Base-by-base conservation (phyloP, 2,329 filamentous ascomycete species). In the Aspergillus jensenii region DNA sequence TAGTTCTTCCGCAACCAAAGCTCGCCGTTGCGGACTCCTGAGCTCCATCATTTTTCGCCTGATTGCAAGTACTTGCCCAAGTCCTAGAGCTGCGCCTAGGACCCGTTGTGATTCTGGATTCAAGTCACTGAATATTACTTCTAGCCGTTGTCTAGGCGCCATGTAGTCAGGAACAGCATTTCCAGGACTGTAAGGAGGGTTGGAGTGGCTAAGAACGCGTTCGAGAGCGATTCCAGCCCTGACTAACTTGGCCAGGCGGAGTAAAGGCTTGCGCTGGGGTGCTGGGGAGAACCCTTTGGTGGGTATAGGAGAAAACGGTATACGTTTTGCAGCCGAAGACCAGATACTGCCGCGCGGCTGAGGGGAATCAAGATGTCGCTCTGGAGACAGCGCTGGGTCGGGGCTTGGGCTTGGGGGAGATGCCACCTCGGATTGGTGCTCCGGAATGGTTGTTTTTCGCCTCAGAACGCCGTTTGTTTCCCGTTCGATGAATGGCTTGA, bases 31-130 rank as follows among this genome's bases (percentile, higher is more conserved):
- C 7, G 53, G 27, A 44, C 44, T 52, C 44, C 58, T 58, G 43
- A 53, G 35, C 47, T 63, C 61, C 35, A 58, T 51, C 39, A 63
- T 52, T 52, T 63, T 65, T 45, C 71, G 71, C 45, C 70, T 67
- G 60, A 71, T 77, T 11, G 74, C 76, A 52, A 79, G 68, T 55
- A 76, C 69, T 59, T 79, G 76, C 8, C 75, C 78, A 61, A 80
- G 72, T 9, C 72, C 67, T 45, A 79, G 65, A 27, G 74, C 76
- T 46, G 73, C 74, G 58, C 73, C 69, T 55, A 80, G 57, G 59
- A 78, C 74, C 60, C 74, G 69, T 62, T 73, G 69, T 19, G 72
- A 76, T 3, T 73, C 69, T 8, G 66, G 61, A 43, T 71, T 67
- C 48, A 79, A 74, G n/a, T 71, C 74, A 45, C 62, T 58, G 58